These are phyloP conservation scores for Penicillium simplicissimum DNA, from an alignment of 495 filamentous ascomycete species.

Conservation along the genomic window DNA sequence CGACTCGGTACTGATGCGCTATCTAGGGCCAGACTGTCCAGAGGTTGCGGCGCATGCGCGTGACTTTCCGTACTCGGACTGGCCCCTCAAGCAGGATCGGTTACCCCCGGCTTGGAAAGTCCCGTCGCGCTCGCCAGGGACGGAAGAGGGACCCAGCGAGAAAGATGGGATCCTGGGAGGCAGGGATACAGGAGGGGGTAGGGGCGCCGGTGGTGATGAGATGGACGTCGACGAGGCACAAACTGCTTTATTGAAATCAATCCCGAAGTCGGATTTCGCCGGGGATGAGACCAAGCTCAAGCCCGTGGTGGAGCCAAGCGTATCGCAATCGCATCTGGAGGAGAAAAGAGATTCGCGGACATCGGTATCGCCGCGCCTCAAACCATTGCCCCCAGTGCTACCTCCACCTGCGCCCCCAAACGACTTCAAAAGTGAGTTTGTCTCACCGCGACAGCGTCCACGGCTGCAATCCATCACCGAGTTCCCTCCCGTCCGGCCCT, in stretches of 20 bases:
- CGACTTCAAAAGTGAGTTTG: conserved; percentile 8
- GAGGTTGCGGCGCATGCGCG: conserved; percentile 41
- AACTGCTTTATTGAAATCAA: neutral
- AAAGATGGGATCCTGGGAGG: neutral
- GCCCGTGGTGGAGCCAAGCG: neutral
- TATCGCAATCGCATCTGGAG: neutral
- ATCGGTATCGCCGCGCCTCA: neutral
- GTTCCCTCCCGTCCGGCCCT: conserved; percentile 3
- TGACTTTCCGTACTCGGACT: conserved; percentile 20
- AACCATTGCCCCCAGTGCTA: conserved; percentile 2
- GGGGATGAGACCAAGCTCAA: neutral
- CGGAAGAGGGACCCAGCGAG: neutral
- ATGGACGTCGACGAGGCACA: neutral
- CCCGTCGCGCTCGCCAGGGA: neutral
- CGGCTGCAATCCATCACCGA: conserved; percentile 17
- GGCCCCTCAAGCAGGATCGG: conserved; percentile 15
- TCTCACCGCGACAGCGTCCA: conserved; percentile 11
- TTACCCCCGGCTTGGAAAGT: neutral
- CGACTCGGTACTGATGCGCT: conserved; percentile 50
- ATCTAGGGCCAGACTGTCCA: conserved; percentile 47
- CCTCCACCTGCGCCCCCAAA: conserved; percentile 7
- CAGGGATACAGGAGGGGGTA: neutral
- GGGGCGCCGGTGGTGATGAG: neutral
- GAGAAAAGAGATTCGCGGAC: neutral
- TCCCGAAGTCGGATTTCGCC: neutral